phyloP scores from a whole-genome alignment of 2,329 filamentous ascomycete species.

The Cladorrhinum sp. region DNA sequence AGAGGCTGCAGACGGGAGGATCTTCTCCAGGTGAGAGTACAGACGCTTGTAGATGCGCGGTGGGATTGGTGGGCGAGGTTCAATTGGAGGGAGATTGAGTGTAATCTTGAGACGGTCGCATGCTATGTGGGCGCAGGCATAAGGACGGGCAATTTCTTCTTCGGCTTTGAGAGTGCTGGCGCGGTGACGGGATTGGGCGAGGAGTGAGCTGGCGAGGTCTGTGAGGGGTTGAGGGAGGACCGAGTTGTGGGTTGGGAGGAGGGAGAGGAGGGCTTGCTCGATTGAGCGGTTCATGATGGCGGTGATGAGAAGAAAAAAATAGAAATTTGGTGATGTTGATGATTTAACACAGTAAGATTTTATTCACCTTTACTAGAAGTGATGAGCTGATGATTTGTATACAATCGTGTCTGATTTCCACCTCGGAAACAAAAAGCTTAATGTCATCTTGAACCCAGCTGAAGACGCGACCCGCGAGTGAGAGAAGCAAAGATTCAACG shows the following conservation, averaged over 20 bases:
- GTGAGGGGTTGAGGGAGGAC: constrained; percentile 67
- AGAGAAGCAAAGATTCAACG: constrained; percentile 1
- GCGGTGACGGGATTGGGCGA: constrained; percentile 75
- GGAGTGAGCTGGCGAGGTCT: constrained; percentile 67
- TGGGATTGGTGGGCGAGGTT: constrained; percentile 71
- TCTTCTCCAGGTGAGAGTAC: constrained; percentile 74
- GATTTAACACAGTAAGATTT: too few relatives aligned
- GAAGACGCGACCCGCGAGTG: constrained; percentile 1
- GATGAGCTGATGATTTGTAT: too few relatives aligned
- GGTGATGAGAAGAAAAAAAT: not conserved
- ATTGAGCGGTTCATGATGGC: constrained; percentile 67
- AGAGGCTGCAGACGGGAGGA: constrained; percentile 51
- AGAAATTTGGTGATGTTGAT: not conserved
- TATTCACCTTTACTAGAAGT: too few relatives aligned
- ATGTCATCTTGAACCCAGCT: not conserved
- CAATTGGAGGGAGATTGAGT: constrained; percentile 73
- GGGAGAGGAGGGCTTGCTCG: constrained; percentile 67
- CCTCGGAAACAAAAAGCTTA: too few relatives aligned
- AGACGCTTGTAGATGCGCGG: constrained; percentile 81
- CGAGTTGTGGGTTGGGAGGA: constrained; percentile 70
- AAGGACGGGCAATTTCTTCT: constrained; percentile 81
- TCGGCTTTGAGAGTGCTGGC: constrained; percentile 77
- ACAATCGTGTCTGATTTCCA: too few relatives aligned
- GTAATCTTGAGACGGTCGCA: constrained; percentile 78
- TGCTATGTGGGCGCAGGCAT: constrained; percentile 84